phyloP scores from a whole-genome alignment of 306 rosid species.

The Echinosophora koreensis region DNA sequence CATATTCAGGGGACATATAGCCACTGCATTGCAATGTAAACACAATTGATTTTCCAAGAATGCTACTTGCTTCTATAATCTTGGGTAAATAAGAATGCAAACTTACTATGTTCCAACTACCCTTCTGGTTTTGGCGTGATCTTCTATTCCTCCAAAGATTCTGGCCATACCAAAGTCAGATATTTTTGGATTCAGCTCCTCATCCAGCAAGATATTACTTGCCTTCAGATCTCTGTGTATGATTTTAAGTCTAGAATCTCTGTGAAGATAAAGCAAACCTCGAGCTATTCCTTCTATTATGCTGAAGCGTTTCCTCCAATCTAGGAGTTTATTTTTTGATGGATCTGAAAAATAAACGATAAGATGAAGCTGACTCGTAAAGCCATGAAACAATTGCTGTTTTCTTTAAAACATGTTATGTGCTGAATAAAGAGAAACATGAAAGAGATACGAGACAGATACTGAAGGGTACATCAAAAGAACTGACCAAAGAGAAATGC shows the following conservation, averaged over 20 bases:
- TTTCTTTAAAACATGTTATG: neutral
- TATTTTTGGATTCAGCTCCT: constrained; percentile 44
- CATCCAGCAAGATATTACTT: constrained; percentile 42
- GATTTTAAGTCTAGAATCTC: constrained; percentile 45
- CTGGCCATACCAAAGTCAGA: constrained; percentile 52
- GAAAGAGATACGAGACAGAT: neutral
- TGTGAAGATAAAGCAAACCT: constrained; percentile 46
- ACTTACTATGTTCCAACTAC: constrained; percentile 53
- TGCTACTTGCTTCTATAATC: neutral
- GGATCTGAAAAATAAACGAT: neutral
- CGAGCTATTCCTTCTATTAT: constrained; percentile 49
- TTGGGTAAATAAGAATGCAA: neutral
- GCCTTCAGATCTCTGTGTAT: constrained; percentile 48
- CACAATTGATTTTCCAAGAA: neutral
- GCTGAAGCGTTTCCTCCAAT: constrained; percentile 35
- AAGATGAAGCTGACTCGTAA: neutral
- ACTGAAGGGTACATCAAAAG: neutral
- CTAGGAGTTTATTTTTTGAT: constrained; percentile 23
- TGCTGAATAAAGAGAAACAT: neutral
- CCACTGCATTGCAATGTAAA: constrained; percentile 5
- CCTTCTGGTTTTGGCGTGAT: constrained; percentile 38
- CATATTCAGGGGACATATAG: constrained; percentile 34
- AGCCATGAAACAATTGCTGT: neutral
- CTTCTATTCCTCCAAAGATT: constrained; percentile 47
- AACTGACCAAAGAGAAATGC: constrained; percentile 47